Conservation (phyloP, 2,329 filamentous ascomycete species). For the Didymella sp. region DNA sequence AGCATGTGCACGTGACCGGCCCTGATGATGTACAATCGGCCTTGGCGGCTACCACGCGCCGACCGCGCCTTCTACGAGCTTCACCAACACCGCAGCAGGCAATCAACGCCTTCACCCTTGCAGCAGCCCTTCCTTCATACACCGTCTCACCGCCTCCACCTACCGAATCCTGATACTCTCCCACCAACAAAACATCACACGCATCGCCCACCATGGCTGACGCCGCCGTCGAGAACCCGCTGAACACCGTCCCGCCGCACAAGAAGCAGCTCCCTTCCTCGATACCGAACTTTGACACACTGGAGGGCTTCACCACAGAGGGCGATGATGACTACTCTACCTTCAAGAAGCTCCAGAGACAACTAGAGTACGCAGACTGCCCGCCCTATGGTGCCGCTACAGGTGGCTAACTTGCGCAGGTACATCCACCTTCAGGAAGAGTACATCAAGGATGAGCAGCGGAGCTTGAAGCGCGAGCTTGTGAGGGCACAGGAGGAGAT, state of each 20-base stretch:
- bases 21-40: slow-evolving; percentile 18
- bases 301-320: slow-evolving; percentile 83
- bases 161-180: background rate
- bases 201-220: slow-evolving; percentile 72
- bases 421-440: slow-evolving; percentile 98
- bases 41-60: slow-evolving; percentile 32
- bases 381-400: background rate
- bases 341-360: slow-evolving; percentile 94
- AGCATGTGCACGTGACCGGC: slow-evolving; percentile 2
- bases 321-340: slow-evolving; percentile 92
- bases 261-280: slow-evolving; percentile 80
- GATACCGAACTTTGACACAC: slow-evolving; percentile 87
- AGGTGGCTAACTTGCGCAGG: slow-evolving; percentile 55
- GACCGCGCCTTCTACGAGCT: slow-evolving; percentile 36
- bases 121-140: slow-evolving; percentile 6
- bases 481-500: slow-evolving; percentile 98
- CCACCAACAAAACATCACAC: background rate
- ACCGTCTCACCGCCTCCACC: background rate
- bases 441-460: slow-evolving; percentile 99
- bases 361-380: slow-evolving; percentile 76
- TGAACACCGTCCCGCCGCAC: slow-evolving; percentile 75
- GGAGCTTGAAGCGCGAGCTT: slow-evolving; percentile 95
- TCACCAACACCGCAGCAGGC: slow-evolving; percentile 35
- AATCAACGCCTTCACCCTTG: slow-evolving; percentile 16
- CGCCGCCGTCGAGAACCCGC: slow-evolving; percentile 81